Percentiles rank a stretch among this genome's conserved stretches.
Evolutionary conservation across 1,139 yeast species (phyloP).

Genomic region (Citeromyces hawaiiensis): DNA sequence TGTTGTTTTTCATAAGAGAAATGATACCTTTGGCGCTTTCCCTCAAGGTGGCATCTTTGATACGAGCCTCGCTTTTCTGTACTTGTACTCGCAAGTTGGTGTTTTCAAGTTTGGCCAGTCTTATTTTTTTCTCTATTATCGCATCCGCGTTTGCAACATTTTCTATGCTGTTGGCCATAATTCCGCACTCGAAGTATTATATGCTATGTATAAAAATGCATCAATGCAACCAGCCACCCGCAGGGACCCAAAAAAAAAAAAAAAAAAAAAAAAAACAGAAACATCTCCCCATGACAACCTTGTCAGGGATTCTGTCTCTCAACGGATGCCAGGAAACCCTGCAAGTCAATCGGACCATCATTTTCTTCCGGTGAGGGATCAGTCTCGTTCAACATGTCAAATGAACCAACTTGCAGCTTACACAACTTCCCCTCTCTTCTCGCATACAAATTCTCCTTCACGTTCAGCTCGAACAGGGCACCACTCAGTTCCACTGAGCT

Average conservation of each 20-base stretch:
- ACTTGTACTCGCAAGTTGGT: not conserved
- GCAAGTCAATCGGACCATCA: conserved; percentile 59
- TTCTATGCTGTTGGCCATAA: not conserved
- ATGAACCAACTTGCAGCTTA: conserved; percentile 21
- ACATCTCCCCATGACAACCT: conserved; percentile 1
- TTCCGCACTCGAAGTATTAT: not conserved
- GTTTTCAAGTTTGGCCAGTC: not conserved
- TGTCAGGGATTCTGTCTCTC: conserved; percentile 56
- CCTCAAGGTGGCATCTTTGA: not conserved
- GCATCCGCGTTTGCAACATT: not conserved
- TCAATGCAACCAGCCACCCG: not conserved
- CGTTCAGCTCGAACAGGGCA: conserved; percentile 10
- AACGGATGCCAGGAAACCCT: conserved; percentile 61
- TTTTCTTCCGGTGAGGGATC: conserved; percentile 35
- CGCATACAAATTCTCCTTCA: conserved; percentile 3
- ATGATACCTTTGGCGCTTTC: not conserved
- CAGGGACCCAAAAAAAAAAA: too few relatives aligned
- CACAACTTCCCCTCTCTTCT: conserved; percentile 1
- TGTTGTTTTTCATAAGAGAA: not conserved
- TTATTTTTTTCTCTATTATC: not conserved
- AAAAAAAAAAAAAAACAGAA: not conserved
- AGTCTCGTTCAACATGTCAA: conserved; percentile 62
- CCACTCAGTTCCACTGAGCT: conserved; percentile 10
- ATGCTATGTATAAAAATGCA: not conserved
- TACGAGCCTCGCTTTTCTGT: not conserved